A percentile compares a stretch with the other conserved stretches of the same genome.
phyloP scores from a whole-genome alignment of 352 stramenopile genomes.

The Pythium dissimile region DNA sequence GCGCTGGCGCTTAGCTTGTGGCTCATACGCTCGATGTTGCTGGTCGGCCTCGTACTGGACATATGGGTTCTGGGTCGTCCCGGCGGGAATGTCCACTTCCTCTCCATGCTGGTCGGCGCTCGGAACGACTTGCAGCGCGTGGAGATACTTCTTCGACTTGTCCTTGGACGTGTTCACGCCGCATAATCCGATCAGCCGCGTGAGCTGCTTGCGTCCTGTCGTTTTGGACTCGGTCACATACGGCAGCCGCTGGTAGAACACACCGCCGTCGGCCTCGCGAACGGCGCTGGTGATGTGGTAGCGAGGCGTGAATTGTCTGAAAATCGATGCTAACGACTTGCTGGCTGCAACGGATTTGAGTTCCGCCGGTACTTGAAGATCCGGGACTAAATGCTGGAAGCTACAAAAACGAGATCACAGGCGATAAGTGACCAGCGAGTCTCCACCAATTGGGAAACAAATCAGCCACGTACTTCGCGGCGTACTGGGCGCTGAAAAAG shows the following conservation, averaged over 20 bases:
- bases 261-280: slow-evolving; percentile 25
- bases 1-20: slow-evolving; percentile 41
- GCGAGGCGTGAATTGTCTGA: slow-evolving; percentile 51
- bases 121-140: slow-evolving; percentile 64
- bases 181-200: slow-evolving; percentile 66
- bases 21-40: slow-evolving; percentile 20
- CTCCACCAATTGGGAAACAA: neutral
- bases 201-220: slow-evolving; percentile 55
- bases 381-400: slow-evolving; percentile 45
- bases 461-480: slow-evolving; percentile 23
- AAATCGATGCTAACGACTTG: slow-evolving; percentile 22
- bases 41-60: slow-evolving; percentile 19
- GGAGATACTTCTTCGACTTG: slow-evolving; percentile 78
- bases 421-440: neutral
- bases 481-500: slow-evolving; percentile 55
- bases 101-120: slow-evolving; percentile 27
- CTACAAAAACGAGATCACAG: neutral
- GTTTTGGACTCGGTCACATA: slow-evolving; percentile 61
- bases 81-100: slow-evolving; percentile 57
- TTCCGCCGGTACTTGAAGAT: slow-evolving; percentile 50
- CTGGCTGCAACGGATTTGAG: slow-evolving; percentile 40
- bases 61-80: slow-evolving; percentile 75
- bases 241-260: slow-evolving; percentile 78
- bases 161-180: slow-evolving; percentile 57
- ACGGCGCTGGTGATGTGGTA: slow-evolving; percentile 67